phyloP scores from a whole-genome alignment of 495 filamentous ascomycete genomes.

The Tetracladium setigerum region DNA sequence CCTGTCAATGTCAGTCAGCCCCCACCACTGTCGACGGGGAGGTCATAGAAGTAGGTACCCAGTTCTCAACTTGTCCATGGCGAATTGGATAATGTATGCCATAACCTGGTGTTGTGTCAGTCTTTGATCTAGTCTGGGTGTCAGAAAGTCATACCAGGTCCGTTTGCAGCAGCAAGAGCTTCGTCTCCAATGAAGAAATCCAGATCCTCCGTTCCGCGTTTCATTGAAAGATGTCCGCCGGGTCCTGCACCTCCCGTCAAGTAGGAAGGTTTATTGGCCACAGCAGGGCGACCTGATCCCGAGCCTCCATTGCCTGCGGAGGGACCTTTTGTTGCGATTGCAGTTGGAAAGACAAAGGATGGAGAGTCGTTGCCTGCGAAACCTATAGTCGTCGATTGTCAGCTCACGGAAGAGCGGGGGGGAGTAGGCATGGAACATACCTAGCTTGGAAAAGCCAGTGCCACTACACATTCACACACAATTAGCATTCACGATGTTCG shows the following conservation, averaged over 20 bases:
- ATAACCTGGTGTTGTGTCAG: slow-evolving; percentile 55
- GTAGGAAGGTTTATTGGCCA: slow-evolving; percentile 91
- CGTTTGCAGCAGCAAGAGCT: slow-evolving; percentile 72
- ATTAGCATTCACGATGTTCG: slow-evolving; percentile 13
- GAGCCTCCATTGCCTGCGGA: slow-evolving; percentile 62
- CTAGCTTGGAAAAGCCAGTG: slow-evolving; percentile 97
- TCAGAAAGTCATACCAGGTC: slow-evolving; percentile 54
- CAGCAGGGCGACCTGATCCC: slow-evolving; percentile 77
- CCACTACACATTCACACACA: slow-evolving; percentile 51
- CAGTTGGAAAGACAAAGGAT: slow-evolving; percentile 97
- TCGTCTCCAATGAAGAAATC: slow-evolving; percentile 99
- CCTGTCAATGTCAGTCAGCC: slow-evolving; percentile 39
- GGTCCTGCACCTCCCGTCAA: slow-evolving; percentile 84
- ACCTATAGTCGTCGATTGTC: slow-evolving; percentile 45
- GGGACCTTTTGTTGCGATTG: slow-evolving; percentile 85
- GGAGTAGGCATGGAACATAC: slow-evolving; percentile 38
- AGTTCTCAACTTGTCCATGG: slow-evolving; percentile 97
- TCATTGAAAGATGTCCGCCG: slow-evolving; percentile 72
- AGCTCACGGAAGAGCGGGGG: slow-evolving; percentile 4
- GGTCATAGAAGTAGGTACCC: slow-evolving; percentile 46
- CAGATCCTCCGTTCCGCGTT: slow-evolving; percentile 94
- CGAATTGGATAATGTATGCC: slow-evolving; percentile 94
- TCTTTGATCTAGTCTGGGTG: slow-evolving; percentile 1
- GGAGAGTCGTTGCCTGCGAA: slow-evolving; percentile 99
- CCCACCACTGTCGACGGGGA: background rate